These are phyloP conservation scores for Mallotus japonicus DNA, from an alignment of 441 rosid species.

Conservation along the genomic window DNA sequence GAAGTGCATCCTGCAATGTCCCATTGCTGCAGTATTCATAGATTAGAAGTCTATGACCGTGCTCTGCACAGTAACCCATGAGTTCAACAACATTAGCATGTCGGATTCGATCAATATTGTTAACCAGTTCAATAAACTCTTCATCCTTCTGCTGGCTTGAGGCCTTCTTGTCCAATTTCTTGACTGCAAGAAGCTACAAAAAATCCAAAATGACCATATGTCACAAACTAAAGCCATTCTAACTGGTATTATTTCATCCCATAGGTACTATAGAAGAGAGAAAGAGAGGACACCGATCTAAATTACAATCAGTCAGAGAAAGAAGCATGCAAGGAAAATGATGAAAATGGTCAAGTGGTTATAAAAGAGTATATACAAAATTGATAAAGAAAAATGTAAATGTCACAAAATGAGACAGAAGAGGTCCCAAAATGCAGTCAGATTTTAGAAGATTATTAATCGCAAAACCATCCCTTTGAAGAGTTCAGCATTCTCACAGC, in stretches of 20 bases:
- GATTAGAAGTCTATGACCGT: conserved; percentile 81
- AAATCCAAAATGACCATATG: conserved; percentile 21
- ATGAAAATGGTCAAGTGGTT: neutral
- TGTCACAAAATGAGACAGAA: neutral
- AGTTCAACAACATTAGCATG: conserved; percentile 85
- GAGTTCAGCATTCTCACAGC: neutral
- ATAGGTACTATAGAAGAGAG: neutral
- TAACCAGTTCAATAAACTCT: conserved; percentile 77
- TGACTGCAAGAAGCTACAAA: conserved; percentile 78
- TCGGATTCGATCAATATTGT: conserved; percentile 68
- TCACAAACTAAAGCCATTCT: conserved; percentile 18
- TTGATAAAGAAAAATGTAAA: neutral
- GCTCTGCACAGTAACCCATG: conserved; percentile 95
- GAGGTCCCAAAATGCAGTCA: neutral
- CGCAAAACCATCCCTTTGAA: neutral
- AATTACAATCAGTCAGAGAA: neutral
- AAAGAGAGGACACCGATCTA: too few species aligned
- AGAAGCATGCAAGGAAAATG: neutral
- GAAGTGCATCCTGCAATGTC: conserved; percentile 77
- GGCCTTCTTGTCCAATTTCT: conserved; percentile 76
- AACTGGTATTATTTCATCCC: neutral
- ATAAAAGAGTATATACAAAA: neutral
- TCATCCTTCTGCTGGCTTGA: conserved; percentile 67
- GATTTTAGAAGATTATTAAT: neutral
- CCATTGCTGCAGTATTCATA: conserved; percentile 86